A percentile compares a stretch with the other conserved stretches of the same genome.
These are phyloP conservation scores for Pleurozium schreberi DNA, from an alignment of 225 moss, liverwort and hornwort species.

Conservation along the genomic window DNA sequence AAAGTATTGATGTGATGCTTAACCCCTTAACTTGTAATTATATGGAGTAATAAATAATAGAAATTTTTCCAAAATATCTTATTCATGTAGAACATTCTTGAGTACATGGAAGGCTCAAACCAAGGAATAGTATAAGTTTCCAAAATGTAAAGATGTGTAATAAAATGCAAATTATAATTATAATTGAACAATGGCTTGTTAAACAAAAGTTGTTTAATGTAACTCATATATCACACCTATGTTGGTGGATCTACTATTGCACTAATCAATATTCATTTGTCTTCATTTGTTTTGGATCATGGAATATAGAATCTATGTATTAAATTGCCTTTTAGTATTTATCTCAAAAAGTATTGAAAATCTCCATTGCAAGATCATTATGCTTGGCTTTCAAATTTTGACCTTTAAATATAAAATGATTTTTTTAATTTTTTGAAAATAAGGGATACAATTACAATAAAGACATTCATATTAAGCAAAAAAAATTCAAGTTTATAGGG, in stretches of 20 bases:
- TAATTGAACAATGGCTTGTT: not conserved
- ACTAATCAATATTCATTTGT: not conserved
- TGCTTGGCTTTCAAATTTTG: not conserved
- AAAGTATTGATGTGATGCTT: too few relatives aligned
- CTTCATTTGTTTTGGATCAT: not conserved
- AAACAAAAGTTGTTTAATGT: not conserved
- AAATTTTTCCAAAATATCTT: not conserved
- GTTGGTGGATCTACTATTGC: not conserved
- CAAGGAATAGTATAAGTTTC: not conserved
- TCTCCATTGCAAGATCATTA: not conserved
- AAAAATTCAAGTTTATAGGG: too few relatives aligned
- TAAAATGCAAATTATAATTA: not conserved
- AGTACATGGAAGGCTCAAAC: accelerated
- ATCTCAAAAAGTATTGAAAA: not conserved
- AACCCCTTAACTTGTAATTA: too few relatives aligned
- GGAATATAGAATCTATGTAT: not conserved
- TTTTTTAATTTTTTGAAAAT: too few relatives aligned
- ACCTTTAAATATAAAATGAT: too few relatives aligned
- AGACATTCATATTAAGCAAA: too few relatives aligned
- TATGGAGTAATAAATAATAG: not conserved
- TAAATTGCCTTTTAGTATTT: not conserved
- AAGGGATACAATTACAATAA: too few relatives aligned
- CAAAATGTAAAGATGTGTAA: not conserved
- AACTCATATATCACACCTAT: not conserved
- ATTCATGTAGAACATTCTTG: not conserved